Evolutionary conservation across 306 rosid species (phyloP).

Genomic region (Corylus avellana): DNA sequence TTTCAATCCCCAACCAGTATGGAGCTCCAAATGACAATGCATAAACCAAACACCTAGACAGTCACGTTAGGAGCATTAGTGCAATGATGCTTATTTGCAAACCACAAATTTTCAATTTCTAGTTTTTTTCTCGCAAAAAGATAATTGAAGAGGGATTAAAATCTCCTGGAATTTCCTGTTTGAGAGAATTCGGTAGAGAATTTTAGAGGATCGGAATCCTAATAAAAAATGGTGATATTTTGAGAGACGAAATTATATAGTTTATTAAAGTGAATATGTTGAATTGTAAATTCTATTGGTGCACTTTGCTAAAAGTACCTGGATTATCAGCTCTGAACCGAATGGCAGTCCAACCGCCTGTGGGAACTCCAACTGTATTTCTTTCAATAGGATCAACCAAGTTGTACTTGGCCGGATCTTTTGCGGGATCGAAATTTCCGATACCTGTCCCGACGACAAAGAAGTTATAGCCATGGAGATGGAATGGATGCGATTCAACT

Average conservation of each 20-base stretch:
- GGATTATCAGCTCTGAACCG: slow-evolving; percentile 81
- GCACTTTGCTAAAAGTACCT: slow-evolving; percentile 33
- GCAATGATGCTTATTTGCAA: background rate
- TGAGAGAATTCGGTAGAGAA: no score
- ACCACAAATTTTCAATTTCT: no score
- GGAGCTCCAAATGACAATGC: slow-evolving; percentile 84
- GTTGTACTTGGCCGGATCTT: slow-evolving; percentile 67
- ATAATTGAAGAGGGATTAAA: no score
- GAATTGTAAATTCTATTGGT: background rate
- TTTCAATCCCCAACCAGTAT: slow-evolving; percentile 86
- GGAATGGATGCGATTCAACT: slow-evolving; percentile 81
- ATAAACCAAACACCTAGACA: slow-evolving; percentile 77
- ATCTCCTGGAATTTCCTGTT: no score
- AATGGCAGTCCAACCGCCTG: slow-evolving; percentile 83
- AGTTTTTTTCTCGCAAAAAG: no score
- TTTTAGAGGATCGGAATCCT: background rate
- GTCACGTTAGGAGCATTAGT: slow-evolving; percentile 8
- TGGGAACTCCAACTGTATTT: slow-evolving; percentile 77
- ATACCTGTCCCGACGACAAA: slow-evolving; percentile 70
- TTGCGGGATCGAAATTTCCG: slow-evolving; percentile 72
- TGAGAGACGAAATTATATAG: background rate
- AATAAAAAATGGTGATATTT: background rate
- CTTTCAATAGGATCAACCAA: slow-evolving; percentile 83
- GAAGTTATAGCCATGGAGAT: slow-evolving; percentile 70
- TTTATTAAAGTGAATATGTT: background rate